phyloP scores from a whole-genome alignment of 1,139 yeast genomes.

The Pichia terricola region DNA sequence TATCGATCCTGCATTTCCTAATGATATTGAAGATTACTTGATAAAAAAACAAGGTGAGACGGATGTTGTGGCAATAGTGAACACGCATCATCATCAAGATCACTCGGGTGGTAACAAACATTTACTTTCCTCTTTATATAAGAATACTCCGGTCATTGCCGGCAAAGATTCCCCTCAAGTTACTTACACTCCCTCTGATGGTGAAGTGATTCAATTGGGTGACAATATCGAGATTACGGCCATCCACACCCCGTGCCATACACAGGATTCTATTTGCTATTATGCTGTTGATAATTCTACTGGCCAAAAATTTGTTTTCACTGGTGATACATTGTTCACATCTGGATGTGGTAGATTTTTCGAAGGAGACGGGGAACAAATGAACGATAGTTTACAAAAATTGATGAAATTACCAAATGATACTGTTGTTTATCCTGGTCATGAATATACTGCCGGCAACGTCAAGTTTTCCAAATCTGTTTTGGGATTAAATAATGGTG shows the following conservation, averaged over 20 bases:
- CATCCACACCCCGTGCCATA: conserved; percentile 94
- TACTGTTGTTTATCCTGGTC: conserved; percentile 83
- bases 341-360: conserved; percentile 97
- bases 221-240: conserved; percentile 60
- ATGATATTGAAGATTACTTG: conserved; percentile 30
- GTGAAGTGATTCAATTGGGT: conserved; percentile 57
- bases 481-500: conserved; percentile 37
- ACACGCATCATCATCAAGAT: conserved; percentile 93
- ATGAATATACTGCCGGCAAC: conserved; percentile 84
- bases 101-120: conserved; percentile 82
- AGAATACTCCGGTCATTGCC: conserved; percentile 66
- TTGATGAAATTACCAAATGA: conserved; percentile 54
- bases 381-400: conserved; percentile 60
- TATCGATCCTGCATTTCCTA: conserved; percentile 74
- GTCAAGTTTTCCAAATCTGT: conserved; percentile 66
- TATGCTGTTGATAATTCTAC: conserved; percentile 55
- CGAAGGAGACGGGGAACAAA: conserved; percentile 78
- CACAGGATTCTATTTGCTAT: conserved; percentile 91
- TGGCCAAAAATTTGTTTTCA: conserved; percentile 66
- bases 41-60: conserved; percentile 25
- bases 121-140: conserved; percentile 29
- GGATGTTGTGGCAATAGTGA: conserved; percentile 64
- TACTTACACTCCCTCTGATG: conserved; percentile 54
- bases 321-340: conserved; percentile 90
- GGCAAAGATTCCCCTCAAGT: conserved; percentile 75